A percentile compares a stretch with the other conserved stretches of the same genome.
phyloP scores from a whole-genome alignment of 2,329 filamentous ascomycete species.

The Neocucurbitaria cava region DNA sequence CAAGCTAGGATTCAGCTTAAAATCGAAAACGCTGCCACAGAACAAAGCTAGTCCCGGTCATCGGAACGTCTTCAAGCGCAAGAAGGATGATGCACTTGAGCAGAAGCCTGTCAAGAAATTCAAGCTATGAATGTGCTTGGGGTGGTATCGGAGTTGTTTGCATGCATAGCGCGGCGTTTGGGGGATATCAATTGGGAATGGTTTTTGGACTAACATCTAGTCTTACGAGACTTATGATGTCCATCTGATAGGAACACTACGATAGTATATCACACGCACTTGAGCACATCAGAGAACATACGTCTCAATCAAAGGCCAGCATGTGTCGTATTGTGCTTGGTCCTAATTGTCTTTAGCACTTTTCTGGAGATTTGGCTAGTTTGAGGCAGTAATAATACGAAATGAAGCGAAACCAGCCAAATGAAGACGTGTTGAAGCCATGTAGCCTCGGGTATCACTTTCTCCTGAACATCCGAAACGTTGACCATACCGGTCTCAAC shows the following conservation, averaged over 20 bases:
- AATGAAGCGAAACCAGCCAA: not conserved
- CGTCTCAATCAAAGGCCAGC: not conserved
- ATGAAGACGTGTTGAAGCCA: not conserved
- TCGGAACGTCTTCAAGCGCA: slow-evolving; percentile 47
- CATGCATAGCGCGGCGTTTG: slow-evolving; percentile 34
- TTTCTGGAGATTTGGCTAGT: too few relatives aligned
- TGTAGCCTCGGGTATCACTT: slow-evolving; percentile 15
- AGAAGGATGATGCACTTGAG: slow-evolving; percentile 33
- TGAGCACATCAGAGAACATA: not conserved
- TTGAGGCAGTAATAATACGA: not conserved
- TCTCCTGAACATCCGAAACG: not conserved
- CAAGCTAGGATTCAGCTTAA: slow-evolving; percentile 44
- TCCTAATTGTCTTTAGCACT: too few relatives aligned
- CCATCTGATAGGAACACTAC: not conserved
- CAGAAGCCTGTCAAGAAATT: slow-evolving; percentile 44
- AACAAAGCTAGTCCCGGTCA: slow-evolving; percentile 37
- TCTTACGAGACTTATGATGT: not conserved
- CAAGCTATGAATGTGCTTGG: slow-evolving; percentile 30
- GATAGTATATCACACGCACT: not conserved
- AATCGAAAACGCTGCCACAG: slow-evolving; percentile 34
- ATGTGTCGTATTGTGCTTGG: not conserved
- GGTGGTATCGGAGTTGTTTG: not conserved
- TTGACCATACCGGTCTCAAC: not conserved
- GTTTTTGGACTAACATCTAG: not conserved
- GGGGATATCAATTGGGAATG: not conserved